These are phyloP conservation scores for Hansenula sp. DNA, from an alignment of 1,139 yeast species.

Conservation along the genomic window DNA sequence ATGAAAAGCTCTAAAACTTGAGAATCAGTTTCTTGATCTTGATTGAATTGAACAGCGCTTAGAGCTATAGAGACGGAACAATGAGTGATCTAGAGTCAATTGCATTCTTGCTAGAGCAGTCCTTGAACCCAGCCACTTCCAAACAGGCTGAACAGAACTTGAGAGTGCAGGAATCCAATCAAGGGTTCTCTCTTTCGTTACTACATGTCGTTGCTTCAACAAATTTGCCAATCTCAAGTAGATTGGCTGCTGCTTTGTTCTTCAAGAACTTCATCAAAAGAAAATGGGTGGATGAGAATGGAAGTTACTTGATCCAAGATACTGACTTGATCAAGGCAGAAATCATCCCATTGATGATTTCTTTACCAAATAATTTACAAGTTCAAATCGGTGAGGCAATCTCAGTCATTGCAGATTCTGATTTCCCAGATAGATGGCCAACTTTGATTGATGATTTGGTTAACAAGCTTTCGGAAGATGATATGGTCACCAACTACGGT, in stretches of 20 bases:
- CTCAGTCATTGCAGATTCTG: constrained; percentile 90
- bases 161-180: constrained; percentile 55
- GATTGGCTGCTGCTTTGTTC: constrained; percentile 87
- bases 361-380: constrained; percentile 72
- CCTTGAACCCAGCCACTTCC: constrained; percentile 41
- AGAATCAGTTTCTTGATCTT: background rate
- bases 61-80: background rate
- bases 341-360: constrained; percentile 79
- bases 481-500: constrained; percentile 77
- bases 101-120: constrained; percentile 31
- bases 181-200: constrained; percentile 73
- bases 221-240: constrained; percentile 48
- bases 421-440: constrained; percentile 91
- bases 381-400: constrained; percentile 92
- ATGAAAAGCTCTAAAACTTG: background rate
- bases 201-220: constrained; percentile 74
- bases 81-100: constrained; percentile 34
- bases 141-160: constrained; percentile 59
- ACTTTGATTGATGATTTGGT: constrained; percentile 75
- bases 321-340: constrained; percentile 68
- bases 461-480: constrained; percentile 49
- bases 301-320: constrained; percentile 71
- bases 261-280: constrained; percentile 85
- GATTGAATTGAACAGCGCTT: too few relatives aligned
- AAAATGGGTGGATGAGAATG: constrained; percentile 89